phyloP scores from a whole-genome alignment of 2,329 filamentous ascomycete species.

The Neofusicoccum laricinum region DNA sequence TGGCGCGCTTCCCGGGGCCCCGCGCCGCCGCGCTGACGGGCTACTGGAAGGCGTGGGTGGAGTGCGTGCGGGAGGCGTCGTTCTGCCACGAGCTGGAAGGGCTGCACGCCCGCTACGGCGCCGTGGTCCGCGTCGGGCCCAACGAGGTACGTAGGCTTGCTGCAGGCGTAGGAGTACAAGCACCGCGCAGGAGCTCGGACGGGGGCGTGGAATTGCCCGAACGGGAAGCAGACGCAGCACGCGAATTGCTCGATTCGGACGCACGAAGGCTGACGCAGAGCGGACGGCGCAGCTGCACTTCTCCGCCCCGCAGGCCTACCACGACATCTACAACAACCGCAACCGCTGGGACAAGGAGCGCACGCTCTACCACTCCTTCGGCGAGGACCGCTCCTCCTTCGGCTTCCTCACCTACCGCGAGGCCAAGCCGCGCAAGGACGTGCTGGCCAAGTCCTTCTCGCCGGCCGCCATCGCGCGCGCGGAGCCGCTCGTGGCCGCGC shows the following conservation, averaged over 20 bases:
- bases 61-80: constrained; percentile 27
- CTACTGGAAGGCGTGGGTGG: constrained; percentile 31
- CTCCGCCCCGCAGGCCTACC: constrained; percentile 40
- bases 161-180: too few species aligned
- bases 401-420: constrained; percentile 39
- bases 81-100: constrained; percentile 27
- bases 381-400: constrained; percentile 43
- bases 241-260: too few species aligned
- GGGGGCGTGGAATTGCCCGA: too few species aligned
- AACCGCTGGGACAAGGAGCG: constrained; percentile 44
- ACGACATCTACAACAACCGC: constrained; percentile 43
- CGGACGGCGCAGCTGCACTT: constrained; percentile 40
- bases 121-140: constrained; percentile 28
- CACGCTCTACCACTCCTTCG: constrained; percentile 39
- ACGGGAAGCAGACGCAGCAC: too few species aligned
- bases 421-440: constrained; percentile 41
- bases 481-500: constrained; percentile 37
- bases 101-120: constrained; percentile 28
- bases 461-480: constrained; percentile 35
- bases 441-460: constrained; percentile 44
- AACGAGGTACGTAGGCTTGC: constrained; percentile 26
- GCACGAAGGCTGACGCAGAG: too few species aligned
- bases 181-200: not conserved
- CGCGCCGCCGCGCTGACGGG: constrained; percentile 22
- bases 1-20: not conserved